Evolutionary conservation across 495 filamentous ascomycete genomes (phyloP), one percentile per base, ranked within the genome.

Genomic region (Penicillium maclennaniae): DNA sequence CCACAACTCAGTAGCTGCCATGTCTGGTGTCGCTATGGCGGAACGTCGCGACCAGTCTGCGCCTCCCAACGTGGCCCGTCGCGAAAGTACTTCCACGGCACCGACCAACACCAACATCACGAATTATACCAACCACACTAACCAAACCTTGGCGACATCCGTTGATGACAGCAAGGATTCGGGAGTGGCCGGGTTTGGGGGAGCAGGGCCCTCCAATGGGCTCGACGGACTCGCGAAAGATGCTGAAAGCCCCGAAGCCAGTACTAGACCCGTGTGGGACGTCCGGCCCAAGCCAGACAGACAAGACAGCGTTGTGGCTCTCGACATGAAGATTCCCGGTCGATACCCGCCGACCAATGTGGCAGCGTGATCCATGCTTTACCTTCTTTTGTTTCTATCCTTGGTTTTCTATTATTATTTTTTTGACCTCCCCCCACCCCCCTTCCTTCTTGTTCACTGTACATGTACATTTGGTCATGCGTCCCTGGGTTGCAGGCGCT

Each of bases 241-340:
- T 23, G 31, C 31, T 34, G 31, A 34, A 34, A 34, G 10, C 9
- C 31, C 31, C 4, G 31, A 12, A 14, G 10, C 31, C 31, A 12
- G 31, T 34, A 25, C 31, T 16, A 50, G 53, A 16, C 10, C 51
- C 4, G 44, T 43, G 6, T 47, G 56, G 34, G 59, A 58, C 19
- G 7, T 60, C 23, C 65, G 56, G 17, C 47, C 62, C 31, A 54
- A 63, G 34, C 57, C 54, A 28, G 70, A 73, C 56, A 65, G 60
- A 40, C 57, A 55, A 28, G 70, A 73, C 56, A 65, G 60, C 43
- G 67, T 63, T 23, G 41, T 59, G 9, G 67, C 68, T 6, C 60
- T 72, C 34, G 70, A 69, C 44, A 52, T 69, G 58, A 63, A 67
- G 43, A 72, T 75, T n/a, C 72, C 72, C 0, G 72, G 72, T 17